Evolutionary conservation across 768 basidiomycete genomes (phyloP), one percentile per base, ranked within the genome.

Genomic region (Kwoniella dejecticola): DNA sequence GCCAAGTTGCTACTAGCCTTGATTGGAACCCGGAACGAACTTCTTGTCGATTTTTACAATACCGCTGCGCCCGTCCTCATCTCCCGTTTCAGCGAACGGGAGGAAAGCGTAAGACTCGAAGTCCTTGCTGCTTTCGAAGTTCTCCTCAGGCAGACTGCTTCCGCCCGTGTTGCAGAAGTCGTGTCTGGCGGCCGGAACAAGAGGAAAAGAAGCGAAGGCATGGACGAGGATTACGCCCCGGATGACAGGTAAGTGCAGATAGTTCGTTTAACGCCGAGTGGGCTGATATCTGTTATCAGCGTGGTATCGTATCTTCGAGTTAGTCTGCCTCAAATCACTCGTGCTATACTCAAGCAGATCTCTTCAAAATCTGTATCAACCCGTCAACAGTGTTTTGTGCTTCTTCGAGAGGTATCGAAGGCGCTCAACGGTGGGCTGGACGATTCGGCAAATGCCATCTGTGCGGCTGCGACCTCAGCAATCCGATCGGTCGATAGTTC

Each of bases 91-190:
- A 87, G 87, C 40, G 96, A 99, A 77, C 88, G 96, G 44, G 96
- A 99, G 80, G 89, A 93, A 72, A 95, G 90, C 3, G 96, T 98
- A 29, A 85, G 89, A 30, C 81, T 96, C 27, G 96, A 99, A 76
- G 83, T 98, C 15, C 94, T 95, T 88, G 82, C 87, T 0, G 88
- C 95, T 0, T 94, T 94, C 74, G 85, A 84, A 31, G 81, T 84
- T 0, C 83, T 99, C 11, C 83, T 99, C 40, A 89, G 84, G 52
- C 94, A 95, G 80, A 94, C 92, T 1, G 83, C 84, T 21, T 82
- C 84, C 1, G 71, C 68, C 7, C 83, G 83, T 48, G 82, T 85
- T 15, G 52, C 85, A 82, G 67, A 79, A 78, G 29, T 72, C 2
- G 72, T 70, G 5, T 66, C 60, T 26, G 68, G 61, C 4, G 15